Conservation (phyloP, 2,329 filamentous ascomycete genomes). For the Bimuria novae-zelandiae region DNA sequence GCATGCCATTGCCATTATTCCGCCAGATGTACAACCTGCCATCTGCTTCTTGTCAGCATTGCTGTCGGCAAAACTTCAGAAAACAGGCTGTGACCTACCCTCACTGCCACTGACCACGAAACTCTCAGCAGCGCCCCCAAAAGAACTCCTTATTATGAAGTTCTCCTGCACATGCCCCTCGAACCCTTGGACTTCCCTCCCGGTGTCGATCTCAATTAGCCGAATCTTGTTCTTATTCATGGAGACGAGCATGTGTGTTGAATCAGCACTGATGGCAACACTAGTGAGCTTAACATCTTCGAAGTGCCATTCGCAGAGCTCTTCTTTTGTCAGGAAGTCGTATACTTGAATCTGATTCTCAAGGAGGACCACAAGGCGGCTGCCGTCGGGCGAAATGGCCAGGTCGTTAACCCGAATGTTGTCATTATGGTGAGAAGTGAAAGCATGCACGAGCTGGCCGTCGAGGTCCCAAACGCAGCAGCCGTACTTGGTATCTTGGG, state of each 20-base stretch:
- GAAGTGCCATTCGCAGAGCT: conserved; percentile 74
- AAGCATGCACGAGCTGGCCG: conserved; percentile 67
- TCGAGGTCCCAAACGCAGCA: conserved; percentile 63
- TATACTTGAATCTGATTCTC: conserved; percentile 77
- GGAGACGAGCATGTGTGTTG: conserved; percentile 80
- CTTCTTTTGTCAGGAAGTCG: conserved; percentile 73
- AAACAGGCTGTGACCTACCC: conserved; percentile 58
- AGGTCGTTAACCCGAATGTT: conserved; percentile 81
- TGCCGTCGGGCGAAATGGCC: conserved; percentile 79
- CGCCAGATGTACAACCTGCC: conserved; percentile 86
- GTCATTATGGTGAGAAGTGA: conserved; percentile 55
- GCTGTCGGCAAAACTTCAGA: neutral
- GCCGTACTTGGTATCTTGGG: conserved; percentile 44
- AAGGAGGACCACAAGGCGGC: conserved; percentile 78
- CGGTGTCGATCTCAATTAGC: conserved; percentile 75
- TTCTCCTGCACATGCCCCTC: conserved; percentile 74
- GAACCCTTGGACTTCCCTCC: conserved; percentile 74
- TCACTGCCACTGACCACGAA: conserved; percentile 93
- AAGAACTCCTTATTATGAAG: conserved; percentile 79
- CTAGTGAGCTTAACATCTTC: conserved; percentile 74
- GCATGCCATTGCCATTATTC: conserved; percentile 67
- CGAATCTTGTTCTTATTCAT: conserved; percentile 76
- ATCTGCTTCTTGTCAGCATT: conserved; percentile 51
- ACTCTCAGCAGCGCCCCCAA: conserved; percentile 89
- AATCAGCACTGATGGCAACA: conserved; percentile 80